Evolutionary conservation across 2,329 filamentous ascomycete genomes (phyloP), one percentile per base, ranked within the genome.

Genomic region (Aschersonia sp.): DNA sequence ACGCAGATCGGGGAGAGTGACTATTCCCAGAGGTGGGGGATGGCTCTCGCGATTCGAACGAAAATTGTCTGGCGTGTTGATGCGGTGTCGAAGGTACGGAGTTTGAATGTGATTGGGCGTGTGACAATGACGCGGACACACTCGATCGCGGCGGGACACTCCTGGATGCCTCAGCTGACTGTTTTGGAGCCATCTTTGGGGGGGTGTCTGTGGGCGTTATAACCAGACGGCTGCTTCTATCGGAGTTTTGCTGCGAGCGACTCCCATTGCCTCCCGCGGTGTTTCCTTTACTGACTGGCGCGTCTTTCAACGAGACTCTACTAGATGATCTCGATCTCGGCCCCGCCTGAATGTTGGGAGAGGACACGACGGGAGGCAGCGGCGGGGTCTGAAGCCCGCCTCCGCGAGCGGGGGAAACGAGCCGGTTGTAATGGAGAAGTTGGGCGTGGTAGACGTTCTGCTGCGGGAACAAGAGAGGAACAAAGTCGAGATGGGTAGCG

Each of bases 41-140:
- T 8, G 87, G 89, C 52, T 79, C 76, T 52, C 75, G 78, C 44
- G 88, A 92, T 60, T 81, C 79, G 57, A 85, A 85, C 2, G 84
- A 84, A 58, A 92, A 84, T 57, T 89, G 83, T 50, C 87, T 81
- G 54, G 88, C 79, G 65, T 86, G 84, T 63, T 96, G 89, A 59
- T 90, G 86, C 7, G 90, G 92, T 4, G 90, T 97, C 1, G 90
- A 94, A 1, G 90, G 90, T 45, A 96, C 86, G 7, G 90, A 97
- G 61, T 76, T 94, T 30, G 90, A 94, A 60, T 94, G 74, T 11
- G 66, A 58, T 47, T 63, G 61, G 31, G 56, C 58, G 45, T 62
- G 58, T 30, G 56, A 55, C 37, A 59, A 58, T 6, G 57, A 51
- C 10, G 60, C 51, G 37, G 57, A 55, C 41, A 59, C 52, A 29